Conservation (phyloP, 139 green algal species). For the Nannochloris sp. region DNA sequence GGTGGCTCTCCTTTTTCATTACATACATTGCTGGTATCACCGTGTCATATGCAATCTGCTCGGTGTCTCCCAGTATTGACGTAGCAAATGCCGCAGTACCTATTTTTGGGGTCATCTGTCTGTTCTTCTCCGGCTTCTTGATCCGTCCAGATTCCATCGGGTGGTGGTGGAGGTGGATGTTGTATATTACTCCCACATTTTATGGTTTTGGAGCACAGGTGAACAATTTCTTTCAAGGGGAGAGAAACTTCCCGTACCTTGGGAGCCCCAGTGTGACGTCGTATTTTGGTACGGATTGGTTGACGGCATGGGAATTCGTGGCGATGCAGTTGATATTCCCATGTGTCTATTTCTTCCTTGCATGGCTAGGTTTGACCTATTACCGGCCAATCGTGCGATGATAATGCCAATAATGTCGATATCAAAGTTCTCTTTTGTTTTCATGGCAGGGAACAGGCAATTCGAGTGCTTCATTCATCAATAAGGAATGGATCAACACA, state of each 20-base stretch:
- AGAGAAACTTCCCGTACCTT: constrained; percentile 3
- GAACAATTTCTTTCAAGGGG: constrained; percentile 8
- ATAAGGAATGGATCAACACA: too few relatives aligned
- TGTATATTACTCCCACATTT: not conserved
- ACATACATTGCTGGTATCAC: constrained; percentile 11
- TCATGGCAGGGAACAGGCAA: not conserved
- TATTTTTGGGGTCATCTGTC: constrained; percentile 8
- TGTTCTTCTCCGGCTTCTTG: constrained; percentile 12
- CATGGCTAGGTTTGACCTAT: not conserved
- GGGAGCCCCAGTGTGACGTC: constrained; percentile 1
- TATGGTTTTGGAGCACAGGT: constrained; percentile 7
- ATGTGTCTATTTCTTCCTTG: constrained; percentile 2
- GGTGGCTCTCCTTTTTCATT: constrained; percentile 15
- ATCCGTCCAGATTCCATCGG: constrained; percentile 4
- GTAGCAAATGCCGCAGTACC: constrained; percentile 19
- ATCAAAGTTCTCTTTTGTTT: not conserved
- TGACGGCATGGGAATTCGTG: constrained; percentile 8
- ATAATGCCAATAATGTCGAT: not conserved
- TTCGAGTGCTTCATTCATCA: not conserved
- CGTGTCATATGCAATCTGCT: constrained; percentile 10
- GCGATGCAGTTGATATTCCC: constrained; percentile 14
- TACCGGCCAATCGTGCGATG: not conserved
- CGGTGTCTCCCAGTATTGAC: constrained; percentile 14
- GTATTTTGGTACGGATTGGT: constrained; percentile 7
- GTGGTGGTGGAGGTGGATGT: constrained; percentile 10